A percentile compares a stretch with the other conserved stretches of the same genome.
phyloP scores from a whole-genome alignment of 2,329 filamentous ascomycete species.

The Rhinocladiella mackenziei region DNA sequence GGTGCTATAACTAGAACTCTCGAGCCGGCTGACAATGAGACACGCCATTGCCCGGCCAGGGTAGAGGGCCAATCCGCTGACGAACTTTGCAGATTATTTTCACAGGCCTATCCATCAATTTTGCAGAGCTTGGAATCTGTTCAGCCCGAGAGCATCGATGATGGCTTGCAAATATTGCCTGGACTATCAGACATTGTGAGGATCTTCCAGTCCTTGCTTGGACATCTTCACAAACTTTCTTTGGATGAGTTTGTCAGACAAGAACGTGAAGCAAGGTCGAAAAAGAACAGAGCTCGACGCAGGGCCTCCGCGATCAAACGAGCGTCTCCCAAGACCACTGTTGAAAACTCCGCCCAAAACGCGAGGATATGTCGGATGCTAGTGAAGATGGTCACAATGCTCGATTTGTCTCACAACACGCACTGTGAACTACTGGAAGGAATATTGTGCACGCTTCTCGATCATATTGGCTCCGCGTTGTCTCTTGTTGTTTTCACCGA shows the following conservation, averaged over 20 bases:
- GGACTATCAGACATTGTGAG: constrained; percentile 13
- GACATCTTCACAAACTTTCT: constrained; percentile 20
- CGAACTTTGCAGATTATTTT: constrained; percentile 2
- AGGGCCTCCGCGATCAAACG: constrained; percentile 4
- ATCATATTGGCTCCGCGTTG: constrained; percentile 27
- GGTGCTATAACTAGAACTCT: constrained; percentile 7
- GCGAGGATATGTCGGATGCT: constrained; percentile 8
- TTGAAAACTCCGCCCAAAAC: not conserved
- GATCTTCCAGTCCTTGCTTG: constrained; percentile 20
- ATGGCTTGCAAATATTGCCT: not conserved
- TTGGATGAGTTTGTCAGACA: constrained; percentile 17
- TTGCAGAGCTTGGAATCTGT: constrained; percentile 3
- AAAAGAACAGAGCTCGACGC: constrained; percentile 2
- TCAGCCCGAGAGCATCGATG: not conserved
- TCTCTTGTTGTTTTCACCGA: constrained; percentile 25
- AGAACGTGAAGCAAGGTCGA: constrained; percentile 5
- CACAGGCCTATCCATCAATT: constrained; percentile 10
- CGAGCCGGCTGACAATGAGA: not conserved
- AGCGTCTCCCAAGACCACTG: not conserved
- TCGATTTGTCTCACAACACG: constrained; percentile 12
- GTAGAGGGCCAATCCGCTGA: not conserved
- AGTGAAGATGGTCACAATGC: constrained; percentile 15
- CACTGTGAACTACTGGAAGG: constrained; percentile 24
- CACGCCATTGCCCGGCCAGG: not conserved
- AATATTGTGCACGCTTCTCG: constrained; percentile 22